Conservation (phyloP, 306 rosid genomes). For the Vigna mungo region DNA sequence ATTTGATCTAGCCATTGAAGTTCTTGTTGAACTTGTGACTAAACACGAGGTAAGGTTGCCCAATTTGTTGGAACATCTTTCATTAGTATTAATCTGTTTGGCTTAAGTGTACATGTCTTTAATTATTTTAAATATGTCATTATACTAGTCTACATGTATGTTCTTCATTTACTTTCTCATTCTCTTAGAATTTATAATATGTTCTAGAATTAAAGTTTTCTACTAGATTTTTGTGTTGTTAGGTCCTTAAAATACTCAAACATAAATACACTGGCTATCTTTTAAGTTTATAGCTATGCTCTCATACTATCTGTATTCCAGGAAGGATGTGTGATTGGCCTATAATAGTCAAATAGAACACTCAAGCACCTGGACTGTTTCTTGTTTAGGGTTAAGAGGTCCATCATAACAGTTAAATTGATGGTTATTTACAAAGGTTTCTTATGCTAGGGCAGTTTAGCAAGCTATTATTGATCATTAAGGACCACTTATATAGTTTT, state of each 20-base stretch:
- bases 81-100: constrained; percentile 16
- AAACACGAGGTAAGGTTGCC: constrained; percentile 82
- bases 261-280: background rate
- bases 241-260: constrained; percentile 25
- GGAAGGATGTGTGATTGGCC: constrained; percentile 22
- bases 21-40: constrained; percentile 88
- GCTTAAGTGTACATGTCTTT: constrained; percentile 25
- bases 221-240: constrained; percentile 21
- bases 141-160: background rate
- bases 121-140: constrained; percentile 26
- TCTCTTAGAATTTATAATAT: constrained; percentile 34
- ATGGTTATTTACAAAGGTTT: constrained; percentile 22
- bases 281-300: constrained; percentile 21
- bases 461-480: background rate
- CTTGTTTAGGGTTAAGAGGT: constrained; percentile 1
- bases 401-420: background rate
- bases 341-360: constrained; percentile 26
- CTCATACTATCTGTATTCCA: constrained; percentile 3
- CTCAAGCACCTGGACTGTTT: background rate
- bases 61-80: constrained; percentile 35
- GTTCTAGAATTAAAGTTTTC: constrained; percentile 6
- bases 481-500: background rate
- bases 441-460: constrained; percentile 6
- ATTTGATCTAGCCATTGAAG: constrained; percentile 94
- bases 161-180: constrained; percentile 38